phyloP scores from a whole-genome alignment of 192 early-diverging fungal species.

The Mortierella hygrophila region DNA sequence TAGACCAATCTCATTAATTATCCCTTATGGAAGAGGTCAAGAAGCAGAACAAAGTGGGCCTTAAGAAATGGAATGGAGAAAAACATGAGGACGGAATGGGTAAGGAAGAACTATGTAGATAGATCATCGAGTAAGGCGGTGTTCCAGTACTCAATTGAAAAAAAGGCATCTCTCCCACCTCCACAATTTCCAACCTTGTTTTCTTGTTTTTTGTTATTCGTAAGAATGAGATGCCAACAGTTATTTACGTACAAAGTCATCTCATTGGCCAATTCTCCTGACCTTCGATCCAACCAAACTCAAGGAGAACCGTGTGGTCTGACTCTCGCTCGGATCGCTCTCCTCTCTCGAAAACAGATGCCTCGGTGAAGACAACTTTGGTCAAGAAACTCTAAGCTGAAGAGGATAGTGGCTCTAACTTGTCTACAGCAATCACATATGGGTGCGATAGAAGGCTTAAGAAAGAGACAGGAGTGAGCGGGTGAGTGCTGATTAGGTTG shows the following conservation, averaged over 20 bases:
- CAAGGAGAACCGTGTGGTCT: not conserved
- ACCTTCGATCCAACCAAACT: not conserved
- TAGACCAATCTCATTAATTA: not conserved
- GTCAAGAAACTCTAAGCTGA: too few species aligned
- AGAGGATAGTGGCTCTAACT: too few species aligned
- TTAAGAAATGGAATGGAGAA: not conserved
- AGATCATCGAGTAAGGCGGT: not conserved
- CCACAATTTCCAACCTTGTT: conserved; percentile 15
- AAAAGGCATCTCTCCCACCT: not conserved
- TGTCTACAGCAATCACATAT: too few species aligned
- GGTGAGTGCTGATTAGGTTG: not conserved
- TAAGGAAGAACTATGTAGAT: not conserved
- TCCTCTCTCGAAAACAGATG: not conserved
- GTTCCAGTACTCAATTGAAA: not conserved
- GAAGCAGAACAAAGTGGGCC: too few species aligned
- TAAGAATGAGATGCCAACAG: too few species aligned
- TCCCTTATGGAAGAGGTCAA: not conserved
- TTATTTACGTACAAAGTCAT: conserved; percentile 9
- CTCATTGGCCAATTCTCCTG: not conserved
- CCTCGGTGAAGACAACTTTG: too few species aligned
- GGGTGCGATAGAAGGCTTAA: too few species aligned
- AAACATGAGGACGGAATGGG: not conserved
- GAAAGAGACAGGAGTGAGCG: too few species aligned
- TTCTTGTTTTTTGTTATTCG: not conserved
- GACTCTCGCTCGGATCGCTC: conserved; percentile 12